Base-by-base conservation (phyloP, 1,284 basidiomycete species). In the Mycosarcoma maydis region DNA sequence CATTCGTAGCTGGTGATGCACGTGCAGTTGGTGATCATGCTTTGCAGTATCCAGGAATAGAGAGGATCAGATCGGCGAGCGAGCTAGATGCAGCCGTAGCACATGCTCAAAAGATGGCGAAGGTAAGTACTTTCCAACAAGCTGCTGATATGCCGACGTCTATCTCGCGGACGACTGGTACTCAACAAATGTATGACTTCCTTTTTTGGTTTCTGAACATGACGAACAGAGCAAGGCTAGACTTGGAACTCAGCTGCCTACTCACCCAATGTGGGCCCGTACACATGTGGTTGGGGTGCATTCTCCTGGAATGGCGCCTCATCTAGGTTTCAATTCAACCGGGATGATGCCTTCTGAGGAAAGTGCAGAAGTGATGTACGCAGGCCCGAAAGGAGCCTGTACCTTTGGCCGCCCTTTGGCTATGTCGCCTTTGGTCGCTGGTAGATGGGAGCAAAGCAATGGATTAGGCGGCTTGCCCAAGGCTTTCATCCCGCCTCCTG, bases 401-500 rank as follows among this genome's bases (percentile, higher is more conserved):
- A 16, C 48, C 4, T 17, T 42, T 4, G 39, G 43, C 17, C 48
- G 49, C 8, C 13, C 32, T 5, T 58, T 38, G 19, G 13, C 17
- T 3, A 16, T 26, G 22, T 17, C 38, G n/a, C 38, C 37, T 4
- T n/a, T 46, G 17, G 14, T 32, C 24, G 34, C 33, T 16, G 20
- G 34, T 11, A 19, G 8, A 14, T 37, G 49, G 38, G 33, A 43
- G 6, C 38, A 24, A 16, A 5, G 22, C 33, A 58, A 58, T 17
- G 22, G 20, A 3, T n/a, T 33, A 17, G 42, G 32, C 11, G 44
- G 39, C 10, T 22, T 52, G 22, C 44, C 56, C n/a, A n/a, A 43
- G 11, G 22, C 56, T 13, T 39, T 59, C 32, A 34, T 48, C 7
- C 56, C 49, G 11, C 49, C 56, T 33, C 49, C 49, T 38, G 49